Conservation (phyloP, 768 basidiomycete genomes). For the Hygrophorus russula region DNA sequence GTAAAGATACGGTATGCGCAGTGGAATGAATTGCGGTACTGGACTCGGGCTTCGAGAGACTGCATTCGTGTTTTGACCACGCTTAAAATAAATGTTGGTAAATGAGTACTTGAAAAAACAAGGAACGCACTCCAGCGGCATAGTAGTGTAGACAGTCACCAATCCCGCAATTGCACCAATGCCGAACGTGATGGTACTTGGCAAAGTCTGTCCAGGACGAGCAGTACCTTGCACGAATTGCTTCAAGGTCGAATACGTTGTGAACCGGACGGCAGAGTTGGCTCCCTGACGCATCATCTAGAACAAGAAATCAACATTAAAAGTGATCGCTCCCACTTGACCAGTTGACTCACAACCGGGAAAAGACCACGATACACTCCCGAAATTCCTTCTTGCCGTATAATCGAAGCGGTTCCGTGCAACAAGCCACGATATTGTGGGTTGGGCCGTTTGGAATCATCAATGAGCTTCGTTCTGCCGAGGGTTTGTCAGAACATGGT, state of each 20-base stretch:
- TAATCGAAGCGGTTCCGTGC: conserved; percentile 74
- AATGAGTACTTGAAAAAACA: not conserved
- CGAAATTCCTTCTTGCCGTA: conserved; percentile 72
- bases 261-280: conserved; percentile 93
- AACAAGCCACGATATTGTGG: conserved; percentile 82
- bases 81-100: conserved; percentile 25
- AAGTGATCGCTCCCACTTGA: not conserved
- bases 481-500: not conserved
- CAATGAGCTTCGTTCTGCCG: conserved; percentile 88
- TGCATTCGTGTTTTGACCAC: conserved; percentile 99
- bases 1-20: conserved; percentile 91
- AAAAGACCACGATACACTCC: conserved; percentile 89
- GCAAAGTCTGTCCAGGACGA: conserved; percentile 75
- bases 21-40: conserved; percentile 92
- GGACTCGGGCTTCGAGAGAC: conserved; percentile 65
- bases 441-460: conserved; percentile 76
- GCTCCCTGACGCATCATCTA: conserved; percentile 98
- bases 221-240: conserved; percentile 83
- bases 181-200: conserved; percentile 82
- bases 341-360: conserved; percentile 61
- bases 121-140: conserved; percentile 63
- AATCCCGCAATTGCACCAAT: conserved; percentile 91
- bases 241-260: conserved; percentile 89
- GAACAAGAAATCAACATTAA: not conserved
- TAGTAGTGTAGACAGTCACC: conserved; percentile 87